These are phyloP conservation scores for Penicillium robsamsonii DNA, from an alignment of 495 filamentous ascomycete species.

Conservation along the genomic window DNA sequence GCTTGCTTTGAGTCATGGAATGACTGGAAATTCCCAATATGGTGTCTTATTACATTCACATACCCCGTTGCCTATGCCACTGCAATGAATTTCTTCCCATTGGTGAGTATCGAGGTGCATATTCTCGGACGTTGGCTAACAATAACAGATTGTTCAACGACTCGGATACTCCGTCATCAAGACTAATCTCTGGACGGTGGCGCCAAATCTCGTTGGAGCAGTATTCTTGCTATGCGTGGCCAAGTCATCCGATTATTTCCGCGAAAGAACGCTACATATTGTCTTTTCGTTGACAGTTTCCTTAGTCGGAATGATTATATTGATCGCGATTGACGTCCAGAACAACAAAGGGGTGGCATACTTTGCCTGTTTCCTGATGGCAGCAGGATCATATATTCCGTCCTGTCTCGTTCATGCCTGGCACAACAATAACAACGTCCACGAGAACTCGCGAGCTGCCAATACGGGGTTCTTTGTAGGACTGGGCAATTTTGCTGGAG, in stretches of 20 bases:
- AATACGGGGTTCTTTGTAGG: slow-evolving; percentile 53
- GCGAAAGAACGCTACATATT: slow-evolving; percentile 65
- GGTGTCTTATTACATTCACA: slow-evolving; percentile 34
- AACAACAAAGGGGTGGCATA: slow-evolving; percentile 60
- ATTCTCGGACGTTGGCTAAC: slow-evolving; percentile 3
- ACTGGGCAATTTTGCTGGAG: slow-evolving; percentile 67
- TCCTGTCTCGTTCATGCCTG: slow-evolving; percentile 47
- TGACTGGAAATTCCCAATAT: slow-evolving; percentile 37
- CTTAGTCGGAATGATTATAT: slow-evolving; percentile 67
- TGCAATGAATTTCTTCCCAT: slow-evolving; percentile 36
- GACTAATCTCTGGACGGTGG: slow-evolving; percentile 71
- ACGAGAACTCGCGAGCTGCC: slow-evolving; percentile 55
- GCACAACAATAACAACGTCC: slow-evolving; percentile 74
- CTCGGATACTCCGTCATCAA: slow-evolving; percentile 58
- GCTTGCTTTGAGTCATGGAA: slow-evolving; percentile 30
- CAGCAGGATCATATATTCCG: slow-evolving; percentile 51
- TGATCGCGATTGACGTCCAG: slow-evolving; percentile 59
- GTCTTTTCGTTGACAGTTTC: slow-evolving; percentile 63
- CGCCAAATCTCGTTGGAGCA: slow-evolving; percentile 62
- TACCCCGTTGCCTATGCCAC: slow-evolving; percentile 38
- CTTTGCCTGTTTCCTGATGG: slow-evolving; percentile 73
- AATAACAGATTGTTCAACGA: slow-evolving; percentile 50
- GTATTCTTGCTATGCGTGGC: slow-evolving; percentile 63
- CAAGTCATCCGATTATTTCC: slow-evolving; percentile 58
- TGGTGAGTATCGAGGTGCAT: slow-evolving; percentile 16